Percentiles rank a stretch among this genome's conserved stretches.
These are phyloP conservation scores for Collybiopsis confluens DNA, from an alignment of 768 basidiomycete species.

Conservation along the genomic window DNA sequence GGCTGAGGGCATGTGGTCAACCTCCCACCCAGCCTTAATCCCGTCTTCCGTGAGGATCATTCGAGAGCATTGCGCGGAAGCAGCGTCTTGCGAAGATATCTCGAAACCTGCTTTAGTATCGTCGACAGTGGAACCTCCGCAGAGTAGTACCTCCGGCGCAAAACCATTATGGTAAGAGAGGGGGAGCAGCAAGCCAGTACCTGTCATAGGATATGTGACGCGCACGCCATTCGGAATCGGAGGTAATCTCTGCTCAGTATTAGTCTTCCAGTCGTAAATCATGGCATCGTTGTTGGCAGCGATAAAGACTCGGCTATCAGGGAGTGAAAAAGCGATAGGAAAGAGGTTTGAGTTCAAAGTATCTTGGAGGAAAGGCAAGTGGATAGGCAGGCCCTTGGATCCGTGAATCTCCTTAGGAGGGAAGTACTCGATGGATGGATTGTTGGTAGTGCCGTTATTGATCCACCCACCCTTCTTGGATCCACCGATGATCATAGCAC, in stretches of 20 bases:
- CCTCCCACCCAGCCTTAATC: constrained; percentile 66
- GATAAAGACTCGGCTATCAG: constrained; percentile 67
- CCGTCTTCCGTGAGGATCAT: constrained; percentile 62
- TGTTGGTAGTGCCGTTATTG: constrained; percentile 76
- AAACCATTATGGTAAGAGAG: constrained; percentile 60
- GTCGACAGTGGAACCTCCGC: constrained; percentile 68
- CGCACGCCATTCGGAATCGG: constrained; percentile 72
- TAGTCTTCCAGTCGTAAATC: constrained; percentile 71
- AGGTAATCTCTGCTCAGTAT: constrained; percentile 61
- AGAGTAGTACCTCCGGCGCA: constrained; percentile 65
- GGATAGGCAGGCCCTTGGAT: constrained; percentile 63
- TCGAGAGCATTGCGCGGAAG: constrained; percentile 70
- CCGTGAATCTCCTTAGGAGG: constrained; percentile 73
- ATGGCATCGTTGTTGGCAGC: constrained; percentile 77
- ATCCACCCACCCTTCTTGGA: constrained; percentile 84
- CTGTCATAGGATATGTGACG: constrained; percentile 82
- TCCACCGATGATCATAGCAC: constrained; percentile 79
- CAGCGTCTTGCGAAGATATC: constrained; percentile 68
- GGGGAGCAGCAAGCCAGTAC: constrained; percentile 69
- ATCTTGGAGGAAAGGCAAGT: constrained; percentile 57
- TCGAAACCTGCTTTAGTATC: constrained; percentile 56
- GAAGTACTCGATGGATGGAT: constrained; percentile 78
- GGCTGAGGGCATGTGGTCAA: constrained; percentile 70
- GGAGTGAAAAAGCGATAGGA: constrained; percentile 69
- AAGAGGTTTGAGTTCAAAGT: constrained; percentile 83